Conservation (phyloP, 169 alveolate genomes). For the Plasmodium billcollinsi region DNA sequence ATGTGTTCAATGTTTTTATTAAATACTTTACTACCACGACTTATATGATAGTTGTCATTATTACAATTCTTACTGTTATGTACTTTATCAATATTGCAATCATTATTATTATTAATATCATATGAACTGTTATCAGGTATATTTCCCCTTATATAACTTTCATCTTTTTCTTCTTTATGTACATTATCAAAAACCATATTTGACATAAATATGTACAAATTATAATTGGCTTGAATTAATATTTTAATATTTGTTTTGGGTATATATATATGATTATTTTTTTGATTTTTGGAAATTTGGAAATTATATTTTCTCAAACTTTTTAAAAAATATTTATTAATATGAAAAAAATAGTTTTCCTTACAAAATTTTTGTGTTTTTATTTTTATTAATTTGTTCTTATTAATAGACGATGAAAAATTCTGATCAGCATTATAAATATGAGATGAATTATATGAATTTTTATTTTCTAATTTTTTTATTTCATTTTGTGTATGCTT, state of each 20-base stretch:
- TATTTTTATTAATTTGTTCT: slow-evolving; percentile 39
- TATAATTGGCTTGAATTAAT: slow-evolving; percentile 44
- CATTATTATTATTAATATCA: neutral
- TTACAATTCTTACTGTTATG: neutral
- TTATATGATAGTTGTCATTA: neutral
- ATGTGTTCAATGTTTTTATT: slow-evolving; percentile 15
- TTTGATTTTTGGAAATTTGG: slow-evolving; percentile 48
- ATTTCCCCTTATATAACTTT: neutral
- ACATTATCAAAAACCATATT: slow-evolving; percentile 44
- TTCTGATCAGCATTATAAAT: neutral
- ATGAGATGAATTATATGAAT: no score
- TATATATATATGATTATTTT: slow-evolving; percentile 20
- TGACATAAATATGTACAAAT: slow-evolving; percentile 49
- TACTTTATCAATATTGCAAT: neutral
- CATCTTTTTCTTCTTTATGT: slow-evolving; percentile 1
- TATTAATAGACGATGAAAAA: neutral
- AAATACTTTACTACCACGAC: neutral
- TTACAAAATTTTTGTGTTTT: slow-evolving; percentile 37
- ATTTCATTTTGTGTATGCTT: neutral
- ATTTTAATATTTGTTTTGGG: slow-evolving; percentile 46
- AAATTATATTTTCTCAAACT: slow-evolving; percentile 35
- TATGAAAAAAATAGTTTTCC: slow-evolving; percentile 36
- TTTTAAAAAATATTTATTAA: slow-evolving; percentile 28
- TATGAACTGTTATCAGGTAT: neutral
- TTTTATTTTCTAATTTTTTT: neutral